Percentiles rank a stretch among this genome's conserved stretches.
Conservation (phyloP, 2,329 filamentous ascomycete species). For the Diaporthe citrichinensis region DNA sequence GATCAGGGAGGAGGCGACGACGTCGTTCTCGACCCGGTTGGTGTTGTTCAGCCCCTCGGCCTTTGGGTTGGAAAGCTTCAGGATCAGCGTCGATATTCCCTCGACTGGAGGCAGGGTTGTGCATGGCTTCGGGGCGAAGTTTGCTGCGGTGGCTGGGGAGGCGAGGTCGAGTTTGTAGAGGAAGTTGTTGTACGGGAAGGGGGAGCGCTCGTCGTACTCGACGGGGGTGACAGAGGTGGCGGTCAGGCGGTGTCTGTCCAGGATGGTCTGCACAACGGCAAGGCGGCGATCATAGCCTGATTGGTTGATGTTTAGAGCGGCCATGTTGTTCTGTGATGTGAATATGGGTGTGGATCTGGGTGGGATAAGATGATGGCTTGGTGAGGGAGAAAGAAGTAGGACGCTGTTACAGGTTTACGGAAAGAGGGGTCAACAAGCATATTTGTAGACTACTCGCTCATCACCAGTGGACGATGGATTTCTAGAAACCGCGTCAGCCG, state of each 20-base stretch:
- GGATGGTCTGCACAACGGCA: conserved; percentile 37
- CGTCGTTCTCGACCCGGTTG: conserved; percentile 49
- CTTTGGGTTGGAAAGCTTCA: conserved; percentile 47
- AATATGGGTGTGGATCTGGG: neutral
- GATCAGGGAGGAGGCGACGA: conserved; percentile 44
- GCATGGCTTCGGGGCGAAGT: conserved; percentile 42
- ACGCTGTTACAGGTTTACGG: neutral
- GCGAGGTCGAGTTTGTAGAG: conserved; percentile 45
- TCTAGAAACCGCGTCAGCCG: neutral
- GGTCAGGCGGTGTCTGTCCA: conserved; percentile 39
- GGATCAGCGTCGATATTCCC: conserved; percentile 42
- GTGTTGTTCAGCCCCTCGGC: conserved; percentile 46
- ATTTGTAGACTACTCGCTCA: neutral
- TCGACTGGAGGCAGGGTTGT: conserved; percentile 36
- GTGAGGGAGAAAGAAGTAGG: neutral
- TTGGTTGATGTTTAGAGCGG: conserved; percentile 32
- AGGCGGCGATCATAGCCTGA: conserved; percentile 42
- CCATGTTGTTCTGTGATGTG: neutral
- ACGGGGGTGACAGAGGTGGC: conserved; percentile 42
- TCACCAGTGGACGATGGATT: neutral
- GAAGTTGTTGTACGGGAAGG: conserved; percentile 47
- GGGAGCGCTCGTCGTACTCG: conserved; percentile 42
- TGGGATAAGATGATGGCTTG: neutral
- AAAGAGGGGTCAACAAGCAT: neutral
- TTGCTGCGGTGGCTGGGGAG: conserved; percentile 34